A percentile compares a stretch with the other conserved stretches of the same genome.
These are phyloP conservation scores for Durio zibethinus DNA, from an alignment of 345 rosid species.

Conservation along the genomic window DNA sequence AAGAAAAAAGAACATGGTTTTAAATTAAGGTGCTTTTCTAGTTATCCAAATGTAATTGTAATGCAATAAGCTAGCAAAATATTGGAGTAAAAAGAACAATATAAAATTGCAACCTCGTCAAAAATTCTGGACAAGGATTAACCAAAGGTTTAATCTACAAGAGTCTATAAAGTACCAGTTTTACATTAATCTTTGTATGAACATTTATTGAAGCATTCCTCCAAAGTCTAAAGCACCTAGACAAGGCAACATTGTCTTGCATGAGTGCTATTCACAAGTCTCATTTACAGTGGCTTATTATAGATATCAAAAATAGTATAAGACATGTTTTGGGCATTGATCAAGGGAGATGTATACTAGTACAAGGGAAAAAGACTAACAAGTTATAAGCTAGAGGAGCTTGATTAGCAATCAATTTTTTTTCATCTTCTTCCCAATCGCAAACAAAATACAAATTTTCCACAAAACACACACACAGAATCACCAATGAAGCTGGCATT, in stretches of 20 bases:
- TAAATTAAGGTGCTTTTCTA: not conserved
- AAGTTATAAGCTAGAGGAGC: not conserved
- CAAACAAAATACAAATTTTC: not conserved
- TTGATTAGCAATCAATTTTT: not conserved
- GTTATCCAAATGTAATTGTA: not conserved
- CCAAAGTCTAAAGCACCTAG: not conserved
- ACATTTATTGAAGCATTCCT: not conserved
- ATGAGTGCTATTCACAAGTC: not conserved
- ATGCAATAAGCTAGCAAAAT: not conserved
- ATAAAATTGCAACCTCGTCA: not conserved
- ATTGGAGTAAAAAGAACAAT: not conserved
- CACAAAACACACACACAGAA: no score
- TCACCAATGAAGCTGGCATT: not conserved
- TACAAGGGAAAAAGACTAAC: not conserved
- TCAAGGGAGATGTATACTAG: not conserved
- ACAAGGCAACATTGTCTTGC: not conserved
- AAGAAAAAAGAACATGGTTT: slow-evolving; percentile 12
- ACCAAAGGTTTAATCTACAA: no score
- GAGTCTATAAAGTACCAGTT: no score
- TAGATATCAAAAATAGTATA: not conserved
- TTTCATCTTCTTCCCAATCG: not conserved
- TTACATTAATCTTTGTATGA: not conserved
- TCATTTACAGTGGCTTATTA: not conserved
- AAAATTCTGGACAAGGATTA: not conserved
- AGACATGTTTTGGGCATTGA: not conserved